Percentiles rank a stretch among this genome's conserved stretches.
phyloP scores from a whole-genome alignment of 306 rosid genomes.

The Inga leiocalycina region DNA sequence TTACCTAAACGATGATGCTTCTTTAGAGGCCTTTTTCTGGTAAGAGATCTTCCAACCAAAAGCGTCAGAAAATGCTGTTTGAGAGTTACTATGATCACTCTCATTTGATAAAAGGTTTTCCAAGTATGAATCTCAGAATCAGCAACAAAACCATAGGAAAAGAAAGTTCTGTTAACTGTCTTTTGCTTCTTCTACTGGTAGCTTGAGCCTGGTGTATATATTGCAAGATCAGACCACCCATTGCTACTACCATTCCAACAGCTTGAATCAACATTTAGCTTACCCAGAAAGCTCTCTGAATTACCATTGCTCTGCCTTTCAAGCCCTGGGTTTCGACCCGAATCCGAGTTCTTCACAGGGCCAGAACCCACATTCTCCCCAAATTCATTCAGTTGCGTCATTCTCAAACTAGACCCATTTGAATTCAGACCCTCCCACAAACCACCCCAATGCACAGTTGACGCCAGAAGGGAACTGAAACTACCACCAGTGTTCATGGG shows the following conservation, averaged over 20 bases:
- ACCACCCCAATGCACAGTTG: constrained; percentile 60
- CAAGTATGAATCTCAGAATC: constrained; percentile 34
- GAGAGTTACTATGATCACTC: constrained; percentile 32
- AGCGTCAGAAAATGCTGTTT: constrained; percentile 41
- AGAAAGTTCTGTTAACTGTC: constrained; percentile 20
- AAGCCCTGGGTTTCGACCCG: constrained; percentile 47
- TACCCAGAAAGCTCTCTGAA: constrained; percentile 54
- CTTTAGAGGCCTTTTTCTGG: constrained; percentile 35
- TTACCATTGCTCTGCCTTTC: constrained; percentile 48
- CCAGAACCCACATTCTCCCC: constrained; percentile 51
- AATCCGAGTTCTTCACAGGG: constrained; percentile 37
- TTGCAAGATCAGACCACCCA: constrained; percentile 93
- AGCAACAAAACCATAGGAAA: constrained; percentile 22
- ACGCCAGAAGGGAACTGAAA: constrained; percentile 71
- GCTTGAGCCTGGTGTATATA: constrained; percentile 81
- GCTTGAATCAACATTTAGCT: constrained; percentile 67
- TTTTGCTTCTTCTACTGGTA: constrained; percentile 55
- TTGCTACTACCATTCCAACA: constrained; percentile 63
- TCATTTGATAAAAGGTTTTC: constrained; percentile 37
- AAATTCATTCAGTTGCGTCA: constrained; percentile 53
- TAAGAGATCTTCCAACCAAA: constrained; percentile 34
- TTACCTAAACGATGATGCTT: constrained; percentile 42
- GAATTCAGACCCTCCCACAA: constrained; percentile 62
- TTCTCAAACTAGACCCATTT: constrained; percentile 57
- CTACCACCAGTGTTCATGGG: constrained; percentile 53